Evolutionary conservation across 371 early-diverging fungal species (phyloP), one percentile per base, ranked within the genome.

Genomic region (Rhizopus sp.): DNA sequence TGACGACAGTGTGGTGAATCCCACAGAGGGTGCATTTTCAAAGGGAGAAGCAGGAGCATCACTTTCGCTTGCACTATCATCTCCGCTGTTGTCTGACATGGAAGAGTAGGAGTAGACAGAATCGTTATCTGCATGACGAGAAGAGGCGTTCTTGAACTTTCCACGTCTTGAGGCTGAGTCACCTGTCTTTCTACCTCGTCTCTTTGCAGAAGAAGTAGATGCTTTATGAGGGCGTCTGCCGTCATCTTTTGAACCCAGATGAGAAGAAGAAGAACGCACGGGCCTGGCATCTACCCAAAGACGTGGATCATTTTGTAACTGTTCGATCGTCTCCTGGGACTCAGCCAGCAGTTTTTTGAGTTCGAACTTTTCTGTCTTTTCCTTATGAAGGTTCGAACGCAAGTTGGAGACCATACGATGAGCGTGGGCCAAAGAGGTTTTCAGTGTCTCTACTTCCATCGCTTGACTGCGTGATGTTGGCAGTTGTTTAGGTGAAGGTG

Each of bases 291-390:
- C 75, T 4, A 68, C 73, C 78, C 78, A 75, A 51, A 75, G 37
- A 31, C 64, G 68, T n/a, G 73, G 75, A 38, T 86, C 87, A 53
- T 83, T 69, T 8, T 84, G 83, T 34, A 87, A 54, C 13, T 75
- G 73, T 58, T 85, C 85, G 42, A 87, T 83, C 4, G 70, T 76
- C 53, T 87, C 87, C 52, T 85, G 84, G 5, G 80, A 79, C 39
- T 86, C 84, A 0, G 79, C 78, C 40, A 86, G 64, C 34, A 86
- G 69, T 59, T 86, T 86, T 45, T 77, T 80, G 29, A 84, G 55
- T 50, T 86, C 86, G n/a, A 81, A 74, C 55, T 86, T 86, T 55
- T 86, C 86, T 2, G 70, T 73, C 63, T 80, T 80, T 62, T 77
- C 80, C 53, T 68, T 69, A 55, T 80, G 69, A 23, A 53, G 50